Evolutionary conservation across 2,329 filamentous ascomycete genomes (phyloP).

Genomic region (Chalaropsis ovoidea): DNA sequence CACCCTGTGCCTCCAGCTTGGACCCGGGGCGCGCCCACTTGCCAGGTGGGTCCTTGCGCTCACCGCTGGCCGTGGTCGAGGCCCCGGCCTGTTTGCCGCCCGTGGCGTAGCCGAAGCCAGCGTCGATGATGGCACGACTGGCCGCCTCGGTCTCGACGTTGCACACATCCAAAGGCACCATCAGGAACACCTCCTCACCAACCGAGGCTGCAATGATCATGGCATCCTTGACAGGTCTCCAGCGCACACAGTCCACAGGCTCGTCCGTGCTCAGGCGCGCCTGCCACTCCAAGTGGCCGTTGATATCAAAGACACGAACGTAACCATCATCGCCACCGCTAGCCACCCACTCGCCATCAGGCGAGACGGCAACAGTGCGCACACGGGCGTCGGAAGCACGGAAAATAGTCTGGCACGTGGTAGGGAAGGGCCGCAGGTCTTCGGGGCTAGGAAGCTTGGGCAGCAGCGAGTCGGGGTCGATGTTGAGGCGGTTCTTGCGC

Average conservation of each 20-base stretch:
- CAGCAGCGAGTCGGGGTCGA: constrained; percentile 84
- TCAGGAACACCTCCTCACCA: constrained; percentile 76
- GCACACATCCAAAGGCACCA: constrained; percentile 62
- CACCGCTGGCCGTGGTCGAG: constrained; percentile 42
- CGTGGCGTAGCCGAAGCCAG: constrained; percentile 88
- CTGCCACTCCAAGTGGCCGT: constrained; percentile 79
- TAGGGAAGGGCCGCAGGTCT: constrained; percentile 90
- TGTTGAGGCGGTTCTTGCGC: constrained; percentile 87
- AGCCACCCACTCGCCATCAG: constrained; percentile 73
- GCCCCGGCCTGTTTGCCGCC: constrained; percentile 45
- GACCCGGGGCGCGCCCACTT: constrained; percentile 74
- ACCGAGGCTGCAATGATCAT: constrained; percentile 73
- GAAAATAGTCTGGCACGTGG: constrained; percentile 77
- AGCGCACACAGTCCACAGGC: constrained; percentile 75
- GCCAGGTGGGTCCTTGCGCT: constrained; percentile 63
- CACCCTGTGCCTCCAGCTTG: constrained; percentile 63
- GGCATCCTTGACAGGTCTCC: constrained; percentile 75
- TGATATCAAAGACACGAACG: constrained; percentile 83
- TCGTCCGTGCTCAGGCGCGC: constrained; percentile 67
- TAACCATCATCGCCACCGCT: constrained; percentile 92
- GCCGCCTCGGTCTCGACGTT: constrained; percentile 63
- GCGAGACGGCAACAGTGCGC: constrained; percentile 73
- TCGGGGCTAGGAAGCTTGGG: constrained; percentile 89
- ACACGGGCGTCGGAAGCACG: constrained; percentile 81
- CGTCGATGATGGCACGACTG: constrained; percentile 68